These are phyloP conservation scores for Fomitopsis betulina DNA, from an alignment of 1,284 basidiomycete genomes.

Conservation along the genomic window DNA sequence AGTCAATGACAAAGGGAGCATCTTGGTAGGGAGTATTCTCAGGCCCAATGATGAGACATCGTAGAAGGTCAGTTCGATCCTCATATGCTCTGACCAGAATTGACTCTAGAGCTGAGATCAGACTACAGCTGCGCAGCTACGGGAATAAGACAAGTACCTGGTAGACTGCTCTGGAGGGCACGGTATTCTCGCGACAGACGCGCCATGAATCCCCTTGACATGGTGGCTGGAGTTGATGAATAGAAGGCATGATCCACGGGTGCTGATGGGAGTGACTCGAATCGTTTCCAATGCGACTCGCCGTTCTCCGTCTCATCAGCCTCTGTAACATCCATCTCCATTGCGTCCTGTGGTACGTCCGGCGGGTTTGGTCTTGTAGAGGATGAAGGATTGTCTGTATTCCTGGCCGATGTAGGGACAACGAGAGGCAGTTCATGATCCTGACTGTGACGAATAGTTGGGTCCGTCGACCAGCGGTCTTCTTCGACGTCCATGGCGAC, in stretches of 20 bases:
- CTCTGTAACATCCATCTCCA: conserved; percentile 16
- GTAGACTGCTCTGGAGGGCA: conserved; percentile 73
- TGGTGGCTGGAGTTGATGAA: conserved; percentile 52
- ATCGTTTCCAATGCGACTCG: conserved; percentile 63
- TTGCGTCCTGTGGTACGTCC: conserved; percentile 26
- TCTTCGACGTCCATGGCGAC: conserved; percentile 20
- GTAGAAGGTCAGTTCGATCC: conserved; percentile 81
- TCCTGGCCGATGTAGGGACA: conserved; percentile 6
- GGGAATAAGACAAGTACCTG: conserved; percentile 45
- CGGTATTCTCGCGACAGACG: conserved; percentile 83
- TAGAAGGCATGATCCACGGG: conserved; percentile 82
- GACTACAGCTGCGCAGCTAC: background rate
- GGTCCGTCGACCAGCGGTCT: conserved; percentile 25
- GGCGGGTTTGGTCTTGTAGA: conserved; percentile 17
- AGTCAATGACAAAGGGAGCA: conserved; percentile 93
- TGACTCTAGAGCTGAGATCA: conserved; percentile 40
- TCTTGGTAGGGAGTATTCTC: conserved; percentile 92
- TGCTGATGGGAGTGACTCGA: conserved; percentile 70
- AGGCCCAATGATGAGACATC: conserved; percentile 89
- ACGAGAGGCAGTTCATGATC: conserved; percentile 10
- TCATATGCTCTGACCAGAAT: conserved; percentile 73
- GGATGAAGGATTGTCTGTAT: background rate
- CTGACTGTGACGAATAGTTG: conserved; percentile 16
- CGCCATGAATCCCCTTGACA: conserved; percentile 68
- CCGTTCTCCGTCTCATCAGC: conserved; percentile 12